phyloP scores from a whole-genome alignment of 1,284 basidiomycete species.

The Apiotrichum mycotoxinovorans region DNA sequence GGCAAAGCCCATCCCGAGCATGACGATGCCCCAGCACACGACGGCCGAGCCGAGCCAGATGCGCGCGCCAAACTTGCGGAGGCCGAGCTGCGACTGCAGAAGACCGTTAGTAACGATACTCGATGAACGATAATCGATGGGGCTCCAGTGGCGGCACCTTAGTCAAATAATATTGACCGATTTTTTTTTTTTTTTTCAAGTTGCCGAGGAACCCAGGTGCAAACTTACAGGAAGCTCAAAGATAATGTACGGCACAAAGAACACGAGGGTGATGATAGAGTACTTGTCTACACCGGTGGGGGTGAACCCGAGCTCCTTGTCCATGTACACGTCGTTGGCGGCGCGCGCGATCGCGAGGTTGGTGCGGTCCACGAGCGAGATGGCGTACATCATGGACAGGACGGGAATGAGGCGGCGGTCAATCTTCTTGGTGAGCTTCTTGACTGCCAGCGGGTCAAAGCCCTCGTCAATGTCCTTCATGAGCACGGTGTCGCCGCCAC shows the following conservation, averaged over 20 bases:
- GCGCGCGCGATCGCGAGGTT: slow-evolving; percentile 24
- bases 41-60: slow-evolving; percentile 16
- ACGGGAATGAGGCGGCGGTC: slow-evolving; percentile 21
- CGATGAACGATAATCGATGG: not conserved
- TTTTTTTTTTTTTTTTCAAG: not conserved
- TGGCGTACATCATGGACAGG: slow-evolving; percentile 16
- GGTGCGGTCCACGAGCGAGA: slow-evolving; percentile 23
- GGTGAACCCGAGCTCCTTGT: slow-evolving; percentile 23
- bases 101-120: not conserved
- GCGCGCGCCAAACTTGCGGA: slow-evolving; percentile 22
- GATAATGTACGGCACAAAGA: slow-evolving; percentile 49
- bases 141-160: not conserved
- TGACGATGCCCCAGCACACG: slow-evolving; percentile 48
- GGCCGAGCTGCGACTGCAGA: slow-evolving; percentile 28
- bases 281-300: slow-evolving; percentile 36
- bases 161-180: not conserved
- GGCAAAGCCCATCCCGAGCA: slow-evolving; percentile 47
- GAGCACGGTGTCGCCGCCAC: too few species aligned
- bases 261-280: slow-evolving; percentile 42
- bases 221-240: slow-evolving; percentile 32
- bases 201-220: not conserved
- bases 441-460: slow-evolving; percentile 6
- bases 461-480: slow-evolving; percentile 13
- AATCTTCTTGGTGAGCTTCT: slow-evolving; percentile 10
- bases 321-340: slow-evolving; percentile 25